Percentiles rank a stretch among this genome's conserved stretches.
These are phyloP conservation scores for Suillus decipiens DNA, from an alignment of 768 basidiomycete genomes.

Conservation along the genomic window DNA sequence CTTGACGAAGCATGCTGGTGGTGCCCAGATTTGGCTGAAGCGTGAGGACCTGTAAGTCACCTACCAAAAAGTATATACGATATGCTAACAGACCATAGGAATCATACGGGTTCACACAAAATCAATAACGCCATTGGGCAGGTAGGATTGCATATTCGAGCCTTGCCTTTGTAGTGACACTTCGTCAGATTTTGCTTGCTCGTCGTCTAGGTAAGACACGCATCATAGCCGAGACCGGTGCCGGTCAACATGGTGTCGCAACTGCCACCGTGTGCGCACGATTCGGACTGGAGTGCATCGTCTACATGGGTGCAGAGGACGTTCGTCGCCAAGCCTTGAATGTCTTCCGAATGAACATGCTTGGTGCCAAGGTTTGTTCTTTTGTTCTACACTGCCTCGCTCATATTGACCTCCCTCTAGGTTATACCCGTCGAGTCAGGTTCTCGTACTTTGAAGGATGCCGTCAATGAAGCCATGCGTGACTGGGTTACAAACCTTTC, in stretches of 20 bases:
- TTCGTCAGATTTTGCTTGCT: conserved; percentile 83
- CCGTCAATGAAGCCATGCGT: conserved; percentile 96
- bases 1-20: conserved; percentile 85
- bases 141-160: conserved; percentile 39
- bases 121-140: conserved; percentile 99
- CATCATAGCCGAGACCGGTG: conserved; percentile 98
- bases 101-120: conserved; percentile 99
- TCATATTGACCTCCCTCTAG: conserved; percentile 38
- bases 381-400: neutral
- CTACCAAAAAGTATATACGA: neutral
- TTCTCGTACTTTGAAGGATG: conserved; percentile 94
- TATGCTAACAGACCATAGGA: conserved; percentile 46
- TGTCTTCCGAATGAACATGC: conserved; percentile 97
- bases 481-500: conserved; percentile 98
- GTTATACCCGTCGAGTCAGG: conserved; percentile 94
- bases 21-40: conserved; percentile 98
- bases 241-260: conserved; percentile 98
- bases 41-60: conserved; percentile 80
- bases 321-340: conserved; percentile 95
- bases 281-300: conserved; percentile 91
- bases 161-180: neutral
- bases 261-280: conserved; percentile 98
- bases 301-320: conserved; percentile 99
- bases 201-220: conserved; percentile 90
- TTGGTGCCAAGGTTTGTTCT: conserved; percentile 76